These are phyloP conservation scores for Mucor irregularis DNA, from an alignment of 371 early-diverging fungal species.

Conservation along the genomic window DNA sequence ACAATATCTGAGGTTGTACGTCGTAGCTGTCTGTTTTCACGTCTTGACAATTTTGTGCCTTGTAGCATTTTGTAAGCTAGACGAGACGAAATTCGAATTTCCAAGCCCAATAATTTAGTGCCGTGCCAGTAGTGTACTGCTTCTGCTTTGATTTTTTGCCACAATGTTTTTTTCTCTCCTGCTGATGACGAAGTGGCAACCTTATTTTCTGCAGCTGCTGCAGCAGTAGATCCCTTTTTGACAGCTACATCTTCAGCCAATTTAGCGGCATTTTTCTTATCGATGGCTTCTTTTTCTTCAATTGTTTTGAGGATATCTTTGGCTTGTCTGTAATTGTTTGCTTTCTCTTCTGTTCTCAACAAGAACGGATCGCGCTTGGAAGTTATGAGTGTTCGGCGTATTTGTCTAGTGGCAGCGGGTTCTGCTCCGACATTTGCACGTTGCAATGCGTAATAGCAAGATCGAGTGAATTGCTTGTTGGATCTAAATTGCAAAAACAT, in stretches of 20 bases:
- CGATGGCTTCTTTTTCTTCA: slow-evolving; percentile 19
- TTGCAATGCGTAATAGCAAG: too few species aligned
- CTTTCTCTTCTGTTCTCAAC: not conserved
- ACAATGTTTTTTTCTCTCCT: slow-evolving; percentile 64
- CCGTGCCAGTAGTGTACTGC: slow-evolving; percentile 93
- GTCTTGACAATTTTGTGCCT: slow-evolving; percentile 78
- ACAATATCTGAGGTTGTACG: slow-evolving; percentile 85
- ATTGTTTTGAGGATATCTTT: slow-evolving; percentile 30
- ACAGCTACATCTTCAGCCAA: too few species aligned
- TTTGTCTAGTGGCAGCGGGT: too few species aligned
- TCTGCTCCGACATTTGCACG: too few species aligned
- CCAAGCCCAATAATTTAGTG: slow-evolving; percentile 85
- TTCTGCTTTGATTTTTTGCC: slow-evolving; percentile 85
- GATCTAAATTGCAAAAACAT: too few species aligned
- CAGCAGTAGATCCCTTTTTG: too few species aligned
- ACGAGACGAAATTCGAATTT: slow-evolving; percentile 82
- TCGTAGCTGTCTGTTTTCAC: slow-evolving; percentile 87
- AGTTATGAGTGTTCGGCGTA: not conserved
- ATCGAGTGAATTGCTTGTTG: too few species aligned
- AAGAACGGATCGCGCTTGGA: not conserved
- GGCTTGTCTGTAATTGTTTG: slow-evolving; percentile 10
- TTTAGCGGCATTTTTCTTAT: not conserved
- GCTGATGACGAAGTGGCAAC: not conserved
- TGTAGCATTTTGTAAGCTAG: slow-evolving; percentile 72
- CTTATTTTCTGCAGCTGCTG: not conserved